Evolutionary conservation across 305 asterid species (phyloP).

Genomic region (Plantago lanceolata): DNA sequence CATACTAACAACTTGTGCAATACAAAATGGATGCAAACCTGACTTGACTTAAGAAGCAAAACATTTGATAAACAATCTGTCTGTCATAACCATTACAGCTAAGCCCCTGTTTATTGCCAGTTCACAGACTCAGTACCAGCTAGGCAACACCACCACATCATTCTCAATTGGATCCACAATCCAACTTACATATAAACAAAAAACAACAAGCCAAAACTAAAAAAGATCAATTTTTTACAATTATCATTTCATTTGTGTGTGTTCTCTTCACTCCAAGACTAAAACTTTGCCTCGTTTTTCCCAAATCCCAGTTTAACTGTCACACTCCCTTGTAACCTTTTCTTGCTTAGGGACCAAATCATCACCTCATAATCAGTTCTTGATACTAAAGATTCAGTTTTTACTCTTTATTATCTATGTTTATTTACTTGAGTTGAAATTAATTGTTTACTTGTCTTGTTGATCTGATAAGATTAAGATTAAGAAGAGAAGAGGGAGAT

Average conservation of each 20-base stretch:
- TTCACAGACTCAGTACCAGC: slow-evolving; percentile 25
- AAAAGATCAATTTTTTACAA: neutral
- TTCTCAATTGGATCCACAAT: slow-evolving; percentile 20
- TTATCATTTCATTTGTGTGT: neutral
- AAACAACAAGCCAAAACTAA: too few species aligned
- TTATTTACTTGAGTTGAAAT: too few species aligned
- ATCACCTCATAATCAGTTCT: neutral
- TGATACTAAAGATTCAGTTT: too few species aligned
- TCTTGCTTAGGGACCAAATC: neutral
- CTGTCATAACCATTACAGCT: slow-evolving; percentile 44
- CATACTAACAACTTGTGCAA: neutral
- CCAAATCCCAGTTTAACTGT: neutral
- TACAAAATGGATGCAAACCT: neutral
- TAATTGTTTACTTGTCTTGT: neutral
- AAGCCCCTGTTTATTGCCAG: slow-evolving; percentile 42
- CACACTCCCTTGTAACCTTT: neutral
- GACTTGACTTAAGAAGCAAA: neutral
- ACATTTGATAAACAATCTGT: slow-evolving; percentile 5
- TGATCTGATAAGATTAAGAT: slow-evolving; percentile 31
- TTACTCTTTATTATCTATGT: too few species aligned
- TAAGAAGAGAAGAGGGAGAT: neutral
- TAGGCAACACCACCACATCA: slow-evolving; percentile 22
- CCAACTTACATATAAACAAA: slow-evolving; percentile 27
- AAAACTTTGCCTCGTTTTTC: neutral
- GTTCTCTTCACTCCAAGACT: neutral